Conservation (phyloP, 1,284 basidiomycete genomes). For the Cryptococcus hybrid region DNA sequence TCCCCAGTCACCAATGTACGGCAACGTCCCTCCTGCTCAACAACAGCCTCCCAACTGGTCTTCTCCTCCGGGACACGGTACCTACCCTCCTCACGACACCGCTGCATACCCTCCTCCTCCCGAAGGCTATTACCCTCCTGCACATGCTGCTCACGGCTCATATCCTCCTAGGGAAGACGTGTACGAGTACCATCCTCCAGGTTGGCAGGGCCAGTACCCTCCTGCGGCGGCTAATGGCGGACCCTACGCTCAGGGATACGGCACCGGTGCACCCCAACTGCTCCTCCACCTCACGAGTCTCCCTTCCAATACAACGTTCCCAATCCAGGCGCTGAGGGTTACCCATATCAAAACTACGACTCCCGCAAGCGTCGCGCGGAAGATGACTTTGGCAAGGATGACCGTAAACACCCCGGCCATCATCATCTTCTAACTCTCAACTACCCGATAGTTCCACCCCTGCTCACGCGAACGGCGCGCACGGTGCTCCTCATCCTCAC, state of each 20-base stretch:
- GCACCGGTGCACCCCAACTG: constrained; percentile 11
- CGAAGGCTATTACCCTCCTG: constrained; percentile 29
- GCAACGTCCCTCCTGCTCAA: constrained; percentile 10
- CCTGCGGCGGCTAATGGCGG: not conserved
- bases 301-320: constrained; percentile 45
- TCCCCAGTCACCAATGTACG: constrained; percentile 45
- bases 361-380: constrained; percentile 36
- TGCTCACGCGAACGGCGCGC: constrained; percentile 3
- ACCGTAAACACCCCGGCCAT: constrained; percentile 19
- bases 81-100: constrained; percentile 26
- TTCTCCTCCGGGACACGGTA: constrained; percentile 30
- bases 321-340: not conserved
- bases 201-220: constrained; percentile 9
- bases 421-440: not conserved
- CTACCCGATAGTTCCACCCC: too few relatives aligned
- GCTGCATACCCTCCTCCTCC: constrained; percentile 30
- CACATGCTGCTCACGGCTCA: constrained; percentile 16
- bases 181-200: constrained; percentile 16
- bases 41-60: constrained; percentile 28
- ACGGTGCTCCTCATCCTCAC: not conserved
- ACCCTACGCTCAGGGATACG: constrained; percentile 6
- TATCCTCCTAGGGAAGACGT: constrained; percentile 21
- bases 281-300: constrained; percentile 20
- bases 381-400: constrained; percentile 15
- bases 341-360: constrained; percentile 23